These are phyloP conservation scores for Dactylellina sp. DNA, from an alignment of 2,329 filamentous ascomycete genomes.

Conservation along the genomic window DNA sequence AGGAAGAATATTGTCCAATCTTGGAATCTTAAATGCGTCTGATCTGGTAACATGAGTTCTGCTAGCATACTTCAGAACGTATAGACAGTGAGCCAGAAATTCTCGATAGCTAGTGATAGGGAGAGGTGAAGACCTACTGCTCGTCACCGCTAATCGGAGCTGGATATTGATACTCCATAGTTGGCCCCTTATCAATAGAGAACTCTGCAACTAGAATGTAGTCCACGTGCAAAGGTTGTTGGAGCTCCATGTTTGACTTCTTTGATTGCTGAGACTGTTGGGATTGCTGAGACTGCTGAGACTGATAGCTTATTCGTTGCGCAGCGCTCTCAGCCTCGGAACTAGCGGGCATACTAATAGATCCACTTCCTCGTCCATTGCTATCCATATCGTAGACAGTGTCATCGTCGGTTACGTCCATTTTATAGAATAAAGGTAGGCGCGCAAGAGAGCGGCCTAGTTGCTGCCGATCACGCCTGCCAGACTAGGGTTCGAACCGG, in stretches of 20 bases:
- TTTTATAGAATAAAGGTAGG: constrained; percentile 38
- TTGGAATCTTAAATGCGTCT: constrained; percentile 91
- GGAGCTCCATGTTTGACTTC: constrained; percentile 61
- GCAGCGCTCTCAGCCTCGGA: constrained; percentile 39
- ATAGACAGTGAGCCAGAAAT: constrained; percentile 21
- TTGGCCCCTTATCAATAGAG: constrained; percentile 92
- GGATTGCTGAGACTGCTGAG: constrained; percentile 54
- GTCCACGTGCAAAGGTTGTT: constrained; percentile 87
- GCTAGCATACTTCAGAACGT: constrained; percentile 76
- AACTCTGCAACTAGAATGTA: constrained; percentile 98
- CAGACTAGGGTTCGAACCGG: constrained; percentile 29
- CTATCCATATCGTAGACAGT: constrained; percentile 51
- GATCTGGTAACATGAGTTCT: constrained; percentile 97
- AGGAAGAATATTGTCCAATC: constrained; percentile 99
- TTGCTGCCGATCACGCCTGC: constrained; percentile 23
- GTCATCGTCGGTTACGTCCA: constrained; percentile 53
- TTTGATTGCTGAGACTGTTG: no score
- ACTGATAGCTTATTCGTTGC: constrained; percentile 54
- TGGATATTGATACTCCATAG: constrained; percentile 99
- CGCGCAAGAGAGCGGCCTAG: constrained; percentile 25
- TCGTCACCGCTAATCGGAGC: constrained; percentile 95
- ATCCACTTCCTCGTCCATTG: constrained; percentile 49
- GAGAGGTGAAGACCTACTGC: constrained; percentile 66
- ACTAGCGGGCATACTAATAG: constrained; percentile 44
- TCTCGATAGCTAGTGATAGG: not conserved